Base-by-base conservation (phyloP, 2,329 filamentous ascomycete genomes). In the Clarireedia monteithiana region DNA sequence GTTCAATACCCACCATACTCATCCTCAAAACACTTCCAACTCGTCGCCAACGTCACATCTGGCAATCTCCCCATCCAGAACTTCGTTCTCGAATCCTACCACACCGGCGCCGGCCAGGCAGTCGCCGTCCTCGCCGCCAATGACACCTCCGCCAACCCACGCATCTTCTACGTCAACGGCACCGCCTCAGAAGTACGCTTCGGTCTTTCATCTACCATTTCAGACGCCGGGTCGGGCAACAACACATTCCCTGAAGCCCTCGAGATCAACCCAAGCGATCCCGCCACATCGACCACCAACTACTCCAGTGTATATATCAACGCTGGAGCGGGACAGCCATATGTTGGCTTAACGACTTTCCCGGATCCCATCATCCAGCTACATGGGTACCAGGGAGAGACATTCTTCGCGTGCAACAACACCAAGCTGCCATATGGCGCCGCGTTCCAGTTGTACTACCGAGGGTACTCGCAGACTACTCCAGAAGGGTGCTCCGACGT, bases 81-180 rank as follows among this genome's bases (percentile, higher is more conserved):
- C 63, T 70, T 64, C 58, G 68, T 68, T 48, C 54, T 79, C 26
- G 65, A 68, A 46, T 72, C 69, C 48, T 72, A 75, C 42, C 76
- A 78, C 64, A 68, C 68, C 6, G 75, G 75, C 38, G 72, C 76
- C 0, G 75, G 72, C 1, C 56, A 68, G 9, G 71, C 69, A 53
- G 69, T 72, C 2, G 74, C 72, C 7, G 70, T 73, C 1, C 66
- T 76, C 12, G 56, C 60, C 5, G 58, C 61, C 20, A 61, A 66
- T 27, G 48, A 6, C 14, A 53, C 59, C 14, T 24, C 48, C 14
- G 66, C 65, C 24, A 30, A 38, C 9, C 59, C 56, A 5, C 67
- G 69, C 49, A 61, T 74, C 57, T 80, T 79, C 63, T 80, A 79
- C 71, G 67, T 75, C 56, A 80, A 80, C 62, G 75, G 73, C 62